These are phyloP conservation scores for Dichotomopilus funicola DNA, from an alignment of 2,329 filamentous ascomycete genomes.

Conservation along the genomic window DNA sequence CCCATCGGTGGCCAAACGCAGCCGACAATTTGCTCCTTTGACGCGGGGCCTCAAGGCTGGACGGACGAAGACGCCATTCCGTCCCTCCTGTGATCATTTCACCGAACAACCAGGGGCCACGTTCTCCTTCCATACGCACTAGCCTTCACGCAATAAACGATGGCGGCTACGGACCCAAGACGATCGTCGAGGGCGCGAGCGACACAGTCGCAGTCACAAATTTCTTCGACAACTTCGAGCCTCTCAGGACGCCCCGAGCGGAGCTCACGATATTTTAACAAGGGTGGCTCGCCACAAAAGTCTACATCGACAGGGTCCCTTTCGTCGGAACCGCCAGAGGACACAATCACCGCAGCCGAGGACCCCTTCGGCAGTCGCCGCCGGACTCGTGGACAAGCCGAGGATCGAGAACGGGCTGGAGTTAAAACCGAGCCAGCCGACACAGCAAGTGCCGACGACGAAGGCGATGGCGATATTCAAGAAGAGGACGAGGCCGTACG, in stretches of 20 bases:
- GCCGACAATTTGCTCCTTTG: too few relatives aligned
- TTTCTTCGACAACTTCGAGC: slow-evolving; percentile 71
- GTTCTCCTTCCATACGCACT: slow-evolving; percentile 25
- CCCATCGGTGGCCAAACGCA: too few relatives aligned
- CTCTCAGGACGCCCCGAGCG: slow-evolving; percentile 71
- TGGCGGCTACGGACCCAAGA: slow-evolving; percentile 64
- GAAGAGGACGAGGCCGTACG: slow-evolving; percentile 92
- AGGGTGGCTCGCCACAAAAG: slow-evolving; percentile 66
- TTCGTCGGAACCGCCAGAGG: slow-evolving; percentile 62
- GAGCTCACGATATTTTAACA: slow-evolving; percentile 63
- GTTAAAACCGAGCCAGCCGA: slow-evolving; percentile 38
- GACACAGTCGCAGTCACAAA: slow-evolving; percentile 67
- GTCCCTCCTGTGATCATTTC: too few relatives aligned
- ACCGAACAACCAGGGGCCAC: not conserved
- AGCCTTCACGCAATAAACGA: slow-evolving; percentile 37
- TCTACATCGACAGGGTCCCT: slow-evolving; percentile 67
- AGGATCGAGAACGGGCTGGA: slow-evolving; percentile 46
- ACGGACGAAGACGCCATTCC: too few relatives aligned
- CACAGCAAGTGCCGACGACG: slow-evolving; percentile 58
- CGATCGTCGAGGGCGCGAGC: slow-evolving; percentile 86
- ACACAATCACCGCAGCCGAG: slow-evolving; percentile 45
- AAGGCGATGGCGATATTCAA: slow-evolving; percentile 64
- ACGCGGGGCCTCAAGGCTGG: too few relatives aligned
- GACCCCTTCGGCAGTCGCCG: slow-evolving; percentile 67
- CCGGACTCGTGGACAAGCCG: slow-evolving; percentile 61